Conservation (phyloP, 441 rosid genomes). For the Hura crepitans region DNA sequence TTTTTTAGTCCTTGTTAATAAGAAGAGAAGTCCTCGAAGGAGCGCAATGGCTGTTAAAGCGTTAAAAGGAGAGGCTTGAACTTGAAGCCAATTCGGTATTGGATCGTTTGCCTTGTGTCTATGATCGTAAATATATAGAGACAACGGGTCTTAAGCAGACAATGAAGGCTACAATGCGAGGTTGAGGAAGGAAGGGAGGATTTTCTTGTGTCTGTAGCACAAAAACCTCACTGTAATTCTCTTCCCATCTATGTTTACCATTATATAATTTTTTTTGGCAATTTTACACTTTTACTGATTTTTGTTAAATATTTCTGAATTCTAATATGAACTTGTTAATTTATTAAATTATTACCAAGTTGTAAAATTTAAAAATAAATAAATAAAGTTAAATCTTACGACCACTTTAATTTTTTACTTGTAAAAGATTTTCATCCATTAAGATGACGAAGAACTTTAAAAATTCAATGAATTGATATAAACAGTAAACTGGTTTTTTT, state of each 20-base stretch:
- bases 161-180: neutral
- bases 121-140: neutral
- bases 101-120: neutral
- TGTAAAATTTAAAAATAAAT: neutral
- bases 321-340: neutral
- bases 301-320: neutral
- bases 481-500: too few species aligned
- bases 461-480: too few species aligned
- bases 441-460: too few species aligned
- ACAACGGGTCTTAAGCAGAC: conserved; percentile 2
- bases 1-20: neutral
- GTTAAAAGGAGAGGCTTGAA: conserved; percentile 9
- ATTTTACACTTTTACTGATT: neutral
- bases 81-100: conserved; percentile 4
- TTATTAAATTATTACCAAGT: neutral
- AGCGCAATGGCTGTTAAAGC: conserved; percentile 25
- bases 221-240: conserved; percentile 12
- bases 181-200: conserved; percentile 6
- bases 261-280: neutral
- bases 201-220: conserved; percentile 12
- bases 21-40: conserved; percentile 12
- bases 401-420: too few species aligned
- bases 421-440: too few species aligned
- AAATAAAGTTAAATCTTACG: neutral
- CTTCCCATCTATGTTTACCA: neutral